These are phyloP conservation scores for Skeletonema grethae DNA, from an alignment of 108 stramenopile genomes.

Conservation along the genomic window DNA sequence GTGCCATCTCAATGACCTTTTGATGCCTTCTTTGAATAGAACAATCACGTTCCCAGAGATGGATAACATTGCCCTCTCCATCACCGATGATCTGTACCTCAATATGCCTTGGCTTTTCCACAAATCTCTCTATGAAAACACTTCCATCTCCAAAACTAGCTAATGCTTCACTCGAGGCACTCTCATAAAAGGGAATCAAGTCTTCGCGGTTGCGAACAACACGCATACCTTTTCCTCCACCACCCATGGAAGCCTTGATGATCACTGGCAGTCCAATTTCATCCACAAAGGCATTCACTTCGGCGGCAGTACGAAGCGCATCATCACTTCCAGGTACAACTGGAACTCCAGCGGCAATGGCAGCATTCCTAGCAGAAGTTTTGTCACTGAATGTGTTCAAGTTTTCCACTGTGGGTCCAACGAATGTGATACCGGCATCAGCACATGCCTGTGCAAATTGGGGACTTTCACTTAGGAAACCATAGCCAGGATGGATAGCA, in stretches of 20 bases:
- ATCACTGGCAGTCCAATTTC: constrained; percentile 87
- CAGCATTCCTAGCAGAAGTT: constrained; percentile 80
- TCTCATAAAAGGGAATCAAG: constrained; percentile 61
- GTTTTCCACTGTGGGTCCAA: constrained; percentile 85
- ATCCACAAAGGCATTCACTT: constrained; percentile 59
- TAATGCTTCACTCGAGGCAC: constrained; percentile 75
- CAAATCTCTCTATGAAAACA: constrained; percentile 85
- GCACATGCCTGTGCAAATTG: constrained; percentile 78
- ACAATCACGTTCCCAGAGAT: constrained; percentile 95
- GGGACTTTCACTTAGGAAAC: constrained; percentile 81
- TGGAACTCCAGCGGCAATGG: constrained; percentile 76
- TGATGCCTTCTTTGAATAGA: constrained; percentile 95
- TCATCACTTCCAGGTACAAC: constrained; percentile 87
- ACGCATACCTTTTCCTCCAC: constrained; percentile 96
- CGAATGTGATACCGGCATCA: constrained; percentile 81
- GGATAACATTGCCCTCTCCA: constrained; percentile 90
- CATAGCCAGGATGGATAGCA: constrained; percentile 91
- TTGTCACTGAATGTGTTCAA: constrained; percentile 87
- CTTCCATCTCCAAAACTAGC: constrained; percentile 84
- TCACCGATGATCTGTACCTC: constrained; percentile 97
- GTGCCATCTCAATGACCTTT: constrained; percentile 98
- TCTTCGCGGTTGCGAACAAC: constrained; percentile 71
- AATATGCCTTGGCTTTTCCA: constrained; percentile 91
- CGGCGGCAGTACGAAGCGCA: constrained; percentile 34
- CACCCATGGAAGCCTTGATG: constrained; percentile 90